phyloP scores from a whole-genome alignment of 176 grass and related monocot genomes.

The Eragrostis curvula region DNA sequence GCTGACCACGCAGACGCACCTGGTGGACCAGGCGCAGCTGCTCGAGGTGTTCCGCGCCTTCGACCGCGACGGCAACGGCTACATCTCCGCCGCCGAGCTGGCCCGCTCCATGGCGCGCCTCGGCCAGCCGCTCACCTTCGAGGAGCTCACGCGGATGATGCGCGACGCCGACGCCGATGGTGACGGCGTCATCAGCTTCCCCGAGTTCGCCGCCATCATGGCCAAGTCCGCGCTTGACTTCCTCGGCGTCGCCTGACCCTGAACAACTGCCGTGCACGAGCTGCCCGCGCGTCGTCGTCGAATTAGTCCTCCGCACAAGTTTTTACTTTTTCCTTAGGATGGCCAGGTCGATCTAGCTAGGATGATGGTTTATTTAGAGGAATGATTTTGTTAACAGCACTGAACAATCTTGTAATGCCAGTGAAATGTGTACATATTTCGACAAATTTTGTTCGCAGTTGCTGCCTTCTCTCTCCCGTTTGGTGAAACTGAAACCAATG shows the following conservation, averaged over 20 bases:
- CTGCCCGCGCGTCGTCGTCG: not conserved
- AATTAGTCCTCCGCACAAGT: not conserved
- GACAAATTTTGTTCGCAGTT: too few species aligned
- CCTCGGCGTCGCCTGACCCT: constrained; percentile 66
- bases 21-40: constrained; percentile 71
- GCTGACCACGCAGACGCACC: constrained; percentile 62
- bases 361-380: too few species aligned
- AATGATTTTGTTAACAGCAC: too few species aligned
- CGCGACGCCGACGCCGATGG: constrained; percentile 69
- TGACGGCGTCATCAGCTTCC: constrained; percentile 79
- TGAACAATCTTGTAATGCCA: too few species aligned
- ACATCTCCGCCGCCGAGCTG: constrained; percentile 74
- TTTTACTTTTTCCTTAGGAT: not conserved
- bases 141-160: constrained; percentile 76
- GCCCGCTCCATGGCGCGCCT: constrained; percentile 71
- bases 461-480: too few species aligned
- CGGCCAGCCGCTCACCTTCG: constrained; percentile 75
- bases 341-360: too few species aligned
- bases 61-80: constrained; percentile 76
- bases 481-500: too few species aligned
- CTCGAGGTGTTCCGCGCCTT: constrained; percentile 79
- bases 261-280: too few species aligned
- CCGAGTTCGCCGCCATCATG: constrained; percentile 72
- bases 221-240: constrained; percentile 80
- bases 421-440: too few species aligned